Evolutionary conservation across 1,284 basidiomycete genomes (phyloP), one percentile per base, ranked within the genome.

Genomic region (Cryptococcus sp.): DNA sequence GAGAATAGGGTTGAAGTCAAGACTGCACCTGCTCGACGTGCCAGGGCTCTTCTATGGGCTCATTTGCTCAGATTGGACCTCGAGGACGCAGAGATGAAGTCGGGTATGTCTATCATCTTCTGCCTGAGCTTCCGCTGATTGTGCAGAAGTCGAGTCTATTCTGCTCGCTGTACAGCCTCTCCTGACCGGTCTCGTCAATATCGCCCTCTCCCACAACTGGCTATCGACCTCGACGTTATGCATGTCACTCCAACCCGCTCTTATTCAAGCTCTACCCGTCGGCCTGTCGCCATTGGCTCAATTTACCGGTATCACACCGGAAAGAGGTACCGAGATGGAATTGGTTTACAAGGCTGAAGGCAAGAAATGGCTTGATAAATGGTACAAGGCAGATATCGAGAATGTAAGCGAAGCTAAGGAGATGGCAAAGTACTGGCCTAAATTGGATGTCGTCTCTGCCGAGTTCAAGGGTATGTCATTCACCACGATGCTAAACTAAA

Each of bases 161-260:
- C 79, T 92, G 16, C 78, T 88, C 1, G 83, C 84, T 60, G 81
- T 82, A 0, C 88, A 88, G 3, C 70, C 80, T n/a, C 77, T 96
- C 3, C 80, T 97, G 31, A 87, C 83, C 50, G 88, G 90, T 0
- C 78, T 98, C 45, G 79, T 92, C 54, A 87, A 85, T 61, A 90
- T 98, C 63, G 80, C 86, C 0, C 81, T 88, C 21, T 82, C 92
- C 0, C 89, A 92, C 66, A 92, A 85, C 70, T 98, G 93, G 92
- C 83, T 98, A n/a, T 70, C 82, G 11, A 86, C 91, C 1, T 86
- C 90, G 0, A 77, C 91, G 28, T 78, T 82, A 25, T 79, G 87
- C 57, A 88, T 94, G 82, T 85, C 86, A 45, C 78, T 98, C 18
- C 87, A 93, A 56, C 84, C 89, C 14, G 85, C 85, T 70, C 78